Base-by-base conservation (phyloP, 2,329 filamentous ascomycete species). In the Penicillium glabrum region DNA sequence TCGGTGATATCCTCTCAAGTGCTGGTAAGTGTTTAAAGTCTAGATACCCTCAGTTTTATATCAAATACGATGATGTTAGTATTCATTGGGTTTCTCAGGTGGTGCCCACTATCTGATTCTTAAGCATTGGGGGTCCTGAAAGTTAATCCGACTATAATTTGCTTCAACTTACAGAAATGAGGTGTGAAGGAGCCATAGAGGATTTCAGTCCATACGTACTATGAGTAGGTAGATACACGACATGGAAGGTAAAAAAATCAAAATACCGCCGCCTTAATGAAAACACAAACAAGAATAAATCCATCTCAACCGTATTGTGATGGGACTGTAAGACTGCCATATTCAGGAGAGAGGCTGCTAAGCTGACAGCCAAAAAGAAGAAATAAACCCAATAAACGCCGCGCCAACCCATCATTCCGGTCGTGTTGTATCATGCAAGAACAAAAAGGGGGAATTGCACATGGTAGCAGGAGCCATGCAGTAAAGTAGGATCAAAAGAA, bases 1-100 rank as follows among this genome's bases (percentile, higher is more conserved):
- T 68, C 73, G 78, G 50, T 80, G 68, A 76, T 53, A 27, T 27
- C 26, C 5, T 24, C 1, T 21, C 11, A 14, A 14, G 11, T 31
- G 29, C 7, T 4, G 13, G 31, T 23, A 21, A 41, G 5, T 16
- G 5, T 21, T 13, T 27, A 3, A 10, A 39, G 23, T 24, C 10
- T 51, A 33, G 24, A 33, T 51, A 46, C 39, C 39, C 19, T 16
- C n/a, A 29, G n/a, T 46, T 47, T 27, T 24, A 21, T 39, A 19
- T 21, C 23, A 46, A 16, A 41, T 37, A 11, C 9, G 35, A 3
- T 39, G 14, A 19, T 19, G 9, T 39, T 39, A 16, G 14, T 33
- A 5, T 7, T 33, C 31, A 16, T 33, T 14, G 14, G 6, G 5
- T 14, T 16, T 33, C 6, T 33, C 2, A 16, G 13, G 6, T 14